Evolutionary conservation across 148 eudicot species (phyloP).

Genomic region (Persicaria tinctoria): DNA sequence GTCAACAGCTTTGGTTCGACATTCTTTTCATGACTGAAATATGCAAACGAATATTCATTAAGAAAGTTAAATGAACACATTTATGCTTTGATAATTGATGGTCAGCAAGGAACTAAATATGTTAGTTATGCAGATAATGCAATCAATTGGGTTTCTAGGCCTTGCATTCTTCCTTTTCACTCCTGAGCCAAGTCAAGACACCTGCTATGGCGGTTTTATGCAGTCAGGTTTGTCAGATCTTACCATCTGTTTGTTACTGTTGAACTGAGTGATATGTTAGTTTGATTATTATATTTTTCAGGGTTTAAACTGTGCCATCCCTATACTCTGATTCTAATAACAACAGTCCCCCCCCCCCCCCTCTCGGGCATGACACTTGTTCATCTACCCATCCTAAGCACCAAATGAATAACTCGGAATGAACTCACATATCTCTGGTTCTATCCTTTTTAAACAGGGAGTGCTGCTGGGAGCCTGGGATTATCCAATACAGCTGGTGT

Average conservation of each 20-base stretch:
- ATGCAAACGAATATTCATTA: no score
- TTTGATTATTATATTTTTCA: background rate
- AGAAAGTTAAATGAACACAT: no score
- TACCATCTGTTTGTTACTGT: background rate
- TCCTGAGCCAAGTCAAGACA: constrained; percentile 43
- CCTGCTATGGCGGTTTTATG: constrained; percentile 54
- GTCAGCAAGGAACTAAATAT: background rate
- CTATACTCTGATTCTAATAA: no score
- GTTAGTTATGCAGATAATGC: constrained; percentile 73
- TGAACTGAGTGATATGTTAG: no score
- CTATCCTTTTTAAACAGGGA: constrained; percentile 41
- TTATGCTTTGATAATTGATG: no score
- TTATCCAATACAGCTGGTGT: constrained; percentile 93
- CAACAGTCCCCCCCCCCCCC: no score
- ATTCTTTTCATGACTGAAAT: no score
- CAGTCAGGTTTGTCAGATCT: constrained; percentile 62
- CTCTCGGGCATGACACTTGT: background rate
- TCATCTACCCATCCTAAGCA: background rate
- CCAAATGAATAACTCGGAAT: background rate
- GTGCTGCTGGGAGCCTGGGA: constrained; percentile 50
- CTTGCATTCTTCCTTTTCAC: constrained; percentile 92
- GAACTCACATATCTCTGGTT: background rate
- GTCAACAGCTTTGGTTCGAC: no score
- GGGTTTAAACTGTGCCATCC: background rate
- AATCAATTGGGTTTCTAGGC: constrained; percentile 89